Conservation (phyloP, 257 asterid genomes). For the Fraxinus excelsior region DNA sequence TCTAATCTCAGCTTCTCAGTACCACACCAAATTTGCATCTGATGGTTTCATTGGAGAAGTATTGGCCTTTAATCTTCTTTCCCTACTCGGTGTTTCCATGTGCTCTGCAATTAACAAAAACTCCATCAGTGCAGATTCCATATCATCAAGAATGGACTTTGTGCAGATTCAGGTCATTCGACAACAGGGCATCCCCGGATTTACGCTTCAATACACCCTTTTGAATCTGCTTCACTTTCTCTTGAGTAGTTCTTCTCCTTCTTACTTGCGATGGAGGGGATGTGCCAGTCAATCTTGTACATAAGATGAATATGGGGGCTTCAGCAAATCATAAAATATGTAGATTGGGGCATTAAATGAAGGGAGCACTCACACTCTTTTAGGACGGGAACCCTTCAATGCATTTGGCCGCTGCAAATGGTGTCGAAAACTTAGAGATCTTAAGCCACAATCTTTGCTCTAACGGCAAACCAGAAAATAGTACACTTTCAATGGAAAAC, state of each 20-base stretch:
- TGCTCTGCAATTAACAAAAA: constrained; percentile 55
- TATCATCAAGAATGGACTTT: constrained; percentile 35
- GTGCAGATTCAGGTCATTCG: constrained; percentile 38
- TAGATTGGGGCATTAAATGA: constrained; percentile 16
- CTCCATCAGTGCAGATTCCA: constrained; percentile 38
- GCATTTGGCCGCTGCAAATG: constrained; percentile 64
- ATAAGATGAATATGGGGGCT: constrained; percentile 17
- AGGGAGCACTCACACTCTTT: constrained; percentile 61
- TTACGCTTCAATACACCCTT: constrained; percentile 42
- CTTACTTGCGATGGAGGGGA: constrained; percentile 62
- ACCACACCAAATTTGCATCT: constrained; percentile 3
- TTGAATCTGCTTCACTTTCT: constrained; percentile 47
- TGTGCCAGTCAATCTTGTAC: constrained; percentile 47
- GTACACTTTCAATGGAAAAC: not conserved
- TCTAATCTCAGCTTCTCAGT: not conserved
- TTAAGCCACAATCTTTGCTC: constrained; percentile 14
- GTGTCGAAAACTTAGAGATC: constrained; percentile 26
- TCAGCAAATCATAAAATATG: not conserved
- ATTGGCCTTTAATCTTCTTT: constrained; percentile 17
- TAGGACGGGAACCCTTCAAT: constrained; percentile 45
- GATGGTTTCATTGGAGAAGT: constrained; percentile 3
- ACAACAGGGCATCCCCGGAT: constrained; percentile 42
- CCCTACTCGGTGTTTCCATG: constrained; percentile 74
- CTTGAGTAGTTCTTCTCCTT: constrained; percentile 79
- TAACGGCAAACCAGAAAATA: not conserved